Evolutionary conservation across 106 monocot genomes (phyloP).

Genomic region (Dendrobium officinale): DNA sequence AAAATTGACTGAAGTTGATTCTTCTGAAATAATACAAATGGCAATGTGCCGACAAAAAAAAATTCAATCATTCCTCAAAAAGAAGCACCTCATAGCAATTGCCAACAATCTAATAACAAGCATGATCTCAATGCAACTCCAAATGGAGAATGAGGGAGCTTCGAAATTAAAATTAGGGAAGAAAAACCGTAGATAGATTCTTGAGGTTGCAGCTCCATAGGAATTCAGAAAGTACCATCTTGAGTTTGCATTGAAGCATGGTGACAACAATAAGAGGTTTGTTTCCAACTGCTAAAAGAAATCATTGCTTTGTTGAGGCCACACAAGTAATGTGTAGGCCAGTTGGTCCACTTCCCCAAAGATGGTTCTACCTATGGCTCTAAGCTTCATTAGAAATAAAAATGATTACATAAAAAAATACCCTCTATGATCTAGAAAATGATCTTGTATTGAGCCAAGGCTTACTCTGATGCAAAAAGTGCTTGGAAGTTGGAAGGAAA

Average conservation of each 20-base stretch:
- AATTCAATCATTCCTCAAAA: background rate
- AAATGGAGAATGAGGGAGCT: conserved; percentile 42
- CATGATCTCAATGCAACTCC: background rate
- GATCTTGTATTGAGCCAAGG: too few relatives aligned
- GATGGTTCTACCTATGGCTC: too few relatives aligned
- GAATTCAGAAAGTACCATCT: conserved; percentile 78
- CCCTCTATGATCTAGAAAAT: too few relatives aligned
- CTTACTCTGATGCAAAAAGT: too few relatives aligned
- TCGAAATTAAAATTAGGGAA: conserved; percentile 49
- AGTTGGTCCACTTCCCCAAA: too few relatives aligned
- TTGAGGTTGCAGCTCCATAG: conserved; percentile 44
- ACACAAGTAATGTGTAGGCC: too few relatives aligned
- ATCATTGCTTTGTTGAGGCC: too few relatives aligned
- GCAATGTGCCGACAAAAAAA: background rate
- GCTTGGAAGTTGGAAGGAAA: too few relatives aligned
- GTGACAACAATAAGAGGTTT: conserved; percentile 35
- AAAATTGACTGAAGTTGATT: background rate
- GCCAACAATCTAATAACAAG: background rate
- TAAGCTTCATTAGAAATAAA: too few relatives aligned
- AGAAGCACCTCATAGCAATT: background rate
- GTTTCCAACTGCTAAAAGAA: too few relatives aligned
- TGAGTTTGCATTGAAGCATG: conserved; percentile 58
- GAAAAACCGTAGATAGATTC: conserved; percentile 35
- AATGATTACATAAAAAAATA: too few relatives aligned
- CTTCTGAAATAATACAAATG: background rate